These are phyloP conservation scores for Verbascum thapsus DNA, from an alignment of 257 asterid genomes.

Conservation along the genomic window DNA sequence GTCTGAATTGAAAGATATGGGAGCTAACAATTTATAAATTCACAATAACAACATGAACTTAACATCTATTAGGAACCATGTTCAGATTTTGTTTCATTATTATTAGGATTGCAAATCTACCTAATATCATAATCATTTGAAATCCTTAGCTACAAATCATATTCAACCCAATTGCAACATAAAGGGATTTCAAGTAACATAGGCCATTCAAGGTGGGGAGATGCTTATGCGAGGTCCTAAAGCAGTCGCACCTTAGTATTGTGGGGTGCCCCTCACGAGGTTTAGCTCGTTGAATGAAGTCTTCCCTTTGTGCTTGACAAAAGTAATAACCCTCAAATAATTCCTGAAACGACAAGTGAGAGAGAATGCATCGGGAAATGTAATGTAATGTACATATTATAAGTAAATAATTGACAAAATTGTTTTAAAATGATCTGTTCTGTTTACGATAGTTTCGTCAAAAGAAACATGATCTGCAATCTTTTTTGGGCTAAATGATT, in stretches of 20 bases:
- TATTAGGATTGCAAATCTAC: too few relatives aligned
- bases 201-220: not conserved
- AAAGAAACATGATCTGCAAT: not conserved
- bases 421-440: not conserved
- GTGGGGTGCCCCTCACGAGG: slow-evolving; percentile 91
- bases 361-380: not conserved
- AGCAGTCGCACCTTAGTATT: slow-evolving; percentile 58
- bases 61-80: too few relatives aligned
- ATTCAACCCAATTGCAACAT: not conserved
- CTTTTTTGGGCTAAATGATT: not conserved
- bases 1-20: too few relatives aligned
- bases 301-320: slow-evolving; percentile 97
- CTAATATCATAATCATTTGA: too few relatives aligned
- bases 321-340: slow-evolving; percentile 94
- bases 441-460: not conserved
- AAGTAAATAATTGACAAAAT: not conserved
- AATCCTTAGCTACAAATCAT: too few relatives aligned
- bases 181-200: slow-evolving; percentile 7
- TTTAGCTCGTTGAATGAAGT: slow-evolving; percentile 77
- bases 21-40: too few relatives aligned
- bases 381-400: not conserved
- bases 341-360: slow-evolving; percentile 56
- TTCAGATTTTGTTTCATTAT: too few relatives aligned
- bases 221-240: slow-evolving; percentile 4
- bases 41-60: too few relatives aligned